Evolutionary conservation across 345 rosid species (phyloP), one percentile per base, ranked within the genome.

Genomic region (Citrus sinensis): DNA sequence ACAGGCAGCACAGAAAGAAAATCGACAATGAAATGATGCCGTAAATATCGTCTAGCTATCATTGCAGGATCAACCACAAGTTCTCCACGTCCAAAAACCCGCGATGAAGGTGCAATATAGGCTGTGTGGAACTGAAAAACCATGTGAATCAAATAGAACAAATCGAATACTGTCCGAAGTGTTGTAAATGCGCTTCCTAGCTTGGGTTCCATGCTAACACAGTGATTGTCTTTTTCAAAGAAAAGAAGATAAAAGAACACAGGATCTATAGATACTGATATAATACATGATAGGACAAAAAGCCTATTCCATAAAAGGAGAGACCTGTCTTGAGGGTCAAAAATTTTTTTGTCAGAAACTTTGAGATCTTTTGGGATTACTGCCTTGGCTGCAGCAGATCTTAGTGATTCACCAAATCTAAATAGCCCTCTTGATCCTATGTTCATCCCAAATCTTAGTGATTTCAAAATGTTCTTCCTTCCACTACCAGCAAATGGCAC

Each of bases 31-130:
- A 94, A 94, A 71, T 88, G 86, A 27, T 92, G 97, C n/a, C 82
- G 67, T 71, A 93, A 73, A 49, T 93, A 93, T 25, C 22, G 22
- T 25, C 83, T 75, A 4, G 98, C 97, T 70, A 94, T 94, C 79
- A 92, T 82, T 56, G 89, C 90, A 76, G 97, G 83, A 82, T 92
- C 95, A 25, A 94, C 92, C 25, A 94, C 98, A 71, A 94, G 97
- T 83, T 94, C 98, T 71, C 98, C 98, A 27, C 98, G 87, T 39
- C 98, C 98, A 42, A 94, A 94, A 25, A 94, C 98, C 55, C 97
- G 83, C 3, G 98, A 94, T 5, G 98, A 94, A 17, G 97, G 98
- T 27, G 98, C 98, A 69, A 92, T 87, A 66, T 85, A 94, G 11
- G 97, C 97, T 27, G 95, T 94, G 13, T 92, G 89, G 74, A 94